Base-by-base conservation (phyloP, 2,329 filamentous ascomycete species). In the Claviceps maximensis region DNA sequence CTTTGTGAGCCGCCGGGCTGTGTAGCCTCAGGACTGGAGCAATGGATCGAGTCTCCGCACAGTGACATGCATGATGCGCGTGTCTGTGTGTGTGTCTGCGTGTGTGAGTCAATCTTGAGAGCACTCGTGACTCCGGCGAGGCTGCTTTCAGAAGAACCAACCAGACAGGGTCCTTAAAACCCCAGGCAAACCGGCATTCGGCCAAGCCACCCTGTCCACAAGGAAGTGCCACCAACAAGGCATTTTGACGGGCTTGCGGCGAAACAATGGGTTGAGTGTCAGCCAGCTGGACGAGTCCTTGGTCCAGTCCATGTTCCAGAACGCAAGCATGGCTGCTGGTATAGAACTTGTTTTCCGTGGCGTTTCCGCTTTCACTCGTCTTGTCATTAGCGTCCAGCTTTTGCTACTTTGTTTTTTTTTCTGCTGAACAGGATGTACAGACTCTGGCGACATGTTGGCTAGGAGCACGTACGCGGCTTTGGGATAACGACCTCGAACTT, bases 111-210 rank as follows among this genome's bases (percentile, higher is more conserved):
- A 38, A 38, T n/a, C 36, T 38, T 17, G 17, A 4, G 15, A 38
- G 5, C 36, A 38, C 36, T 17, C 36, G 36, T 38, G 36, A 38
- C 15, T n/a, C 36, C 6, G 36, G 36, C n/a, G 6, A 9, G 3
- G 6, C 8, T 42, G n/a, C 29, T 40, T 40, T 40, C 49, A 25
- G 46, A 49, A 33, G 33, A 8, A 5, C 40, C 29, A 29, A 31
- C 31, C n/a, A n/a, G n/a, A n/a, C n/a, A n/a, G n/a, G n/a, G n/a
- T n/a, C n/a, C n/a, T n/a, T n/a, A n/a, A n/a, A 46, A 21, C 25
- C 48, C 36, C 36, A n/a, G 41, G 48, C 47, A 42, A 47, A 46
- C 46, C 49, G 49, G 53, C 49, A 45, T 48, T 44, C 53, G 44
- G 45, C 31, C 31, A 38, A 38, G 33, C 33, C 33, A 17, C 33